Conservation (phyloP, 108 stramenopile species). For the Conticribra guillardii region DNA sequence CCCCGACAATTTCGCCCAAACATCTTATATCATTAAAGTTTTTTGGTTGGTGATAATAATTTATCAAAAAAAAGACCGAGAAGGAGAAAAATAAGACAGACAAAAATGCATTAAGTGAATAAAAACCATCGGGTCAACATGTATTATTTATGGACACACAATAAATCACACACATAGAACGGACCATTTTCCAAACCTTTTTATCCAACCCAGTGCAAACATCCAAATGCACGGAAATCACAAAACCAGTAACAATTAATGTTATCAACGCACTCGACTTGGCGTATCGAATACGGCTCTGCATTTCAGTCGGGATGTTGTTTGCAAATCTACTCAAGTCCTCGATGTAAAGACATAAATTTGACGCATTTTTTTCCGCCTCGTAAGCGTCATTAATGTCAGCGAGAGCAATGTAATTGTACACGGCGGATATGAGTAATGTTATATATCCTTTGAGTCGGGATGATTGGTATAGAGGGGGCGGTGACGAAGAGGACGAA, state of each 20-base stretch:
- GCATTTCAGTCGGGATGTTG: too few relatives aligned
- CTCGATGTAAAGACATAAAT: constrained; percentile 32
- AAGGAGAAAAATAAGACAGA: background rate
- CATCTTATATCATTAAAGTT: constrained; percentile 20
- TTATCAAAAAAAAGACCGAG: background rate
- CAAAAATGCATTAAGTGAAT: too few relatives aligned
- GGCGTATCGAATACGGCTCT: constrained; percentile 40
- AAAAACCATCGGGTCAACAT: too few relatives aligned
- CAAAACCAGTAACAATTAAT: constrained; percentile 38
- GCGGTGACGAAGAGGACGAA: background rate
- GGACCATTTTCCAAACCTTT: constrained; percentile 26
- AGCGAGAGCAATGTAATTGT: constrained; percentile 54
- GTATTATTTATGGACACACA: too few relatives aligned
- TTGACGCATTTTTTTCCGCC: constrained; percentile 5
- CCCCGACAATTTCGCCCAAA: constrained; percentile 51
- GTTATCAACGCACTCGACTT: constrained; percentile 49
- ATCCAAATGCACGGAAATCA: constrained; percentile 57
- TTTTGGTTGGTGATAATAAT: background rate
- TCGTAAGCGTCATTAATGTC: constrained; percentile 25
- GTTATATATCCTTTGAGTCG: constrained; percentile 77
- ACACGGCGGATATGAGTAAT: constrained; percentile 54
- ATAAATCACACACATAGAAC: background rate
- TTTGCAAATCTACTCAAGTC: constrained; percentile 8
- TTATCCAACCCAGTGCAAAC: constrained; percentile 38
- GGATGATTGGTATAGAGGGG: constrained; percentile 56